Conservation (phyloP, 2,329 filamentous ascomycete species). For the Cladosporium sp. region DNA sequence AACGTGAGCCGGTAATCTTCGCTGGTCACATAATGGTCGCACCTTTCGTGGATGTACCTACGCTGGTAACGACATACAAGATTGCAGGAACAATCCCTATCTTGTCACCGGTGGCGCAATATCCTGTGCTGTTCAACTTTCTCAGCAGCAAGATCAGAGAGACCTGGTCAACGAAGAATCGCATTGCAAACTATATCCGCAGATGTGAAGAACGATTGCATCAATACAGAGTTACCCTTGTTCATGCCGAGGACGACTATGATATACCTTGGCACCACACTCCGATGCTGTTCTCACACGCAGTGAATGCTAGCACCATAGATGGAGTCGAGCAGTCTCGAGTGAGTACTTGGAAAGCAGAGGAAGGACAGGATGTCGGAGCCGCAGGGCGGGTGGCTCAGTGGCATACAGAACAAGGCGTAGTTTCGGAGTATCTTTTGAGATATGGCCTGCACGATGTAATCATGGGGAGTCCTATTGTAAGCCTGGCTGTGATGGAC, state of each 20-base stretch:
- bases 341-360: constrained; percentile 47
- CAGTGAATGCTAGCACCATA: constrained; percentile 51
- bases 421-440: constrained; percentile 56
- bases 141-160: constrained; percentile 51
- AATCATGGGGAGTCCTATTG: constrained; percentile 58
- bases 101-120: constrained; percentile 52
- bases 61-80: constrained; percentile 58
- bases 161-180: constrained; percentile 54
- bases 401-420: constrained; percentile 48
- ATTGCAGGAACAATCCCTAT: constrained; percentile 57
- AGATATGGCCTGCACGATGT: constrained; percentile 59
- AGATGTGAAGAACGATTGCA: constrained; percentile 34
- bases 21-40: constrained; percentile 58
- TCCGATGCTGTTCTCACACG: constrained; percentile 55
- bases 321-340: constrained; percentile 45
- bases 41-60: constrained; percentile 57
- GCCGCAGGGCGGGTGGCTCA: constrained; percentile 54
- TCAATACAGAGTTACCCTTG: constrained; percentile 49
- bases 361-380: constrained; percentile 44
- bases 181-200: constrained; percentile 49
- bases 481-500: constrained; percentile 53
- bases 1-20: constrained; percentile 49
- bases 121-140: constrained; percentile 48
- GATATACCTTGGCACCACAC: constrained; percentile 55
- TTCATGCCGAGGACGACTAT: constrained; percentile 55